Percentiles rank a stretch among this genome's conserved stretches.
Evolutionary conservation across 305 asterid genomes (phyloP).

Genomic region (Withania somnifera): DNA sequence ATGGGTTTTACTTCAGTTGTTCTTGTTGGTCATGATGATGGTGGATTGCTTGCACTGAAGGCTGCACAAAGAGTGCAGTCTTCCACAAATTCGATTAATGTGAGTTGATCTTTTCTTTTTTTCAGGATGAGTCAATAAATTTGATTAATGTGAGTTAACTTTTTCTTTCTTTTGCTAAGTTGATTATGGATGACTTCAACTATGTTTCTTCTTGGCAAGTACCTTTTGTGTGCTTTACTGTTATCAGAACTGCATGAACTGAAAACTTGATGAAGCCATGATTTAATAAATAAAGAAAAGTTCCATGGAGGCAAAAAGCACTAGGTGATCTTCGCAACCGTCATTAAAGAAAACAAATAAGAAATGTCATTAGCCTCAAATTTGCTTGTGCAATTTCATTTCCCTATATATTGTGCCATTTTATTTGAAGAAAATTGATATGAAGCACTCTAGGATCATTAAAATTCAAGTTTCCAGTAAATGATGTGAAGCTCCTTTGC

Average conservation of each 20-base stretch:
- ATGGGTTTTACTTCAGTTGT: conserved; percentile 84
- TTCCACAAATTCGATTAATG: conserved; percentile 27
- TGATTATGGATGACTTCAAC: neutral
- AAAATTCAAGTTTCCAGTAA: neutral
- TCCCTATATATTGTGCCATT: neutral
- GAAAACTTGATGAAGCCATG: neutral
- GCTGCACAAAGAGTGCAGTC: conserved; percentile 72
- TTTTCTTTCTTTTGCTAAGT: neutral
- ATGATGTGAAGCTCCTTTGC: neutral
- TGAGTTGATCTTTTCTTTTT: no score
- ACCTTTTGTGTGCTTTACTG: neutral
- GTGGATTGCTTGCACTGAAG: conserved; percentile 90
- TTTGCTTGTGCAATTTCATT: neutral
- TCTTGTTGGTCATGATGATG: conserved; percentile 95
- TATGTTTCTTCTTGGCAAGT: neutral
- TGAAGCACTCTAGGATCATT: neutral
- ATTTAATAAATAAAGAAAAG: neutral
- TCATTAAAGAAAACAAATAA: neutral
- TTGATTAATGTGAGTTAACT: conserved; percentile 59
- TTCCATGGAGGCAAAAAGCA: neutral
- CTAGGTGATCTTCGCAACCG: neutral
- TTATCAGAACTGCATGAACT: neutral
- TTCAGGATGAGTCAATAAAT: conserved; percentile 4
- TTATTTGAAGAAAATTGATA: neutral
- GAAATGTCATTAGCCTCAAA: neutral